Evolutionary conservation across 345 rosid species (phyloP).

Genomic region (Psidium guajava): DNA sequence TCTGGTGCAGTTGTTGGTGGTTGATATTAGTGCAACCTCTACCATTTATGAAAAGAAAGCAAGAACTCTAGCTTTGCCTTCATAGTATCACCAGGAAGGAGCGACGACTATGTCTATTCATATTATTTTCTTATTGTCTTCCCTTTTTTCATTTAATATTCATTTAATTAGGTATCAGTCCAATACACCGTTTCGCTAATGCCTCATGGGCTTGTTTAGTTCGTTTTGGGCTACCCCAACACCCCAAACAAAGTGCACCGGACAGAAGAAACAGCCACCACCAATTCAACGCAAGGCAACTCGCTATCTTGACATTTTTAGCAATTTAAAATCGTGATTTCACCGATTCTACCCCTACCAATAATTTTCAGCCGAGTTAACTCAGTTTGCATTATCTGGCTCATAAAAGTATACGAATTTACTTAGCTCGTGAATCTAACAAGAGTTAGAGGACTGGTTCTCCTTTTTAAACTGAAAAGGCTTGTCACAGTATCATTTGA

Average conservation of each 20-base stretch:
- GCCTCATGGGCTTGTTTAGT: not conserved
- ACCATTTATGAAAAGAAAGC: not conserved
- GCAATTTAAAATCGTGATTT: too few species aligned
- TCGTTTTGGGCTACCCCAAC: not conserved
- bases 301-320: not conserved
- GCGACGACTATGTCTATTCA: not conserved
- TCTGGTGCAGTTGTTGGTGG: not conserved
- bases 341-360: not conserved
- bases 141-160: not conserved
- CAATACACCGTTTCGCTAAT: not conserved
- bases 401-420: not conserved
- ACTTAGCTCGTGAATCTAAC: not conserved
- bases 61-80: not conserved
- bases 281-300: not conserved
- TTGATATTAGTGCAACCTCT: not conserved
- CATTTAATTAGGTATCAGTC: not conserved
- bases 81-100: not conserved
- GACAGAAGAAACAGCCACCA: not conserved
- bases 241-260: not conserved
- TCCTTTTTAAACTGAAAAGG: not conserved
- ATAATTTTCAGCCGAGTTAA: not conserved
- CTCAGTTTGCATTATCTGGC: not conserved
- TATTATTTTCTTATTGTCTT: not conserved
- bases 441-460: not conserved
- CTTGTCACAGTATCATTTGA: not conserved